Base-by-base conservation (phyloP, 192 early-diverging fungal genomes). In the Oehlia diaphana region DNA sequence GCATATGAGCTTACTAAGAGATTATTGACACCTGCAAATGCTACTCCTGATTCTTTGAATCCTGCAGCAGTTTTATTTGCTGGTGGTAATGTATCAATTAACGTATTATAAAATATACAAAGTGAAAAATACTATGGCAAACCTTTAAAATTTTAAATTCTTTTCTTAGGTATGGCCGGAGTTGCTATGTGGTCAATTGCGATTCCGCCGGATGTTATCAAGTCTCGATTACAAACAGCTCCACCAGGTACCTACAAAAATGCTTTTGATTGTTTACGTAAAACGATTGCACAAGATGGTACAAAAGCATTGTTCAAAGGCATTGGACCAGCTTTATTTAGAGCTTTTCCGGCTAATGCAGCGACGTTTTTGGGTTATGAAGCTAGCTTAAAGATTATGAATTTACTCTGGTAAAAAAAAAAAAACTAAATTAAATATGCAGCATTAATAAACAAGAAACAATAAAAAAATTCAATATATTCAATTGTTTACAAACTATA, bases 141-240 rank as follows among this genome's bases (percentile, higher is more conserved):
- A 66, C 9, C 66, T 21, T 14, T 39, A 23, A 53, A 58, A 58
- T 37, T 31, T 4, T 76, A 4, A n/a, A 37, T 33, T 14, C 28
- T 58, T 23, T 72, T 50, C 53, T 61, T 62, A 92, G 90, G 91
- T 83, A 95, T 97, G 88, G 96, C 98, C 77, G 96, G 96, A 86
- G 95, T 99, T 82, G 94, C 95, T 79, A 99, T 96, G 95, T 99
- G 98, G 98, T 89, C 91, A 68, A 94, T 96, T 86, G 94, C 94
- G 47, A 96, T 95, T 84, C 95, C 95, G 9, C 93, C 94, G 71
- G 95, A 96, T 88, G 93, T 94, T 14, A 87, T 96, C 85, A 96
- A 96, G 84, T 96, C 94, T n/a, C 91, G 94, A 35, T 89, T 95
- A 62, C 95, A 96, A 84, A 86, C 94, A 35, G 88, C 94, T n/a